Percentiles rank a stretch among this genome's conserved stretches.
Evolutionary conservation across 78 protist genomes (phyloP).

Genomic region (Dictyostelium discoideum): dicty_2.7 NC_007090.3:2489501-2490000

Average conservation of each 20-base stretch:
- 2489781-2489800: not conserved
- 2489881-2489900: constrained; percentile 17
- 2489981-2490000: constrained; percentile 83
- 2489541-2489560: too few relatives aligned
- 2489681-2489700: too few relatives aligned
- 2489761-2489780: not conserved
- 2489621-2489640: too few relatives aligned
- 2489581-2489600: too few relatives aligned
- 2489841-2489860: not conserved
- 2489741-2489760: not conserved
- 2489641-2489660: too few relatives aligned
- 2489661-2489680: too few relatives aligned
- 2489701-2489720: too few relatives aligned
- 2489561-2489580: too few relatives aligned
- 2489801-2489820: not conserved
- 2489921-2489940: constrained; percentile 17
- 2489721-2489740: too few relatives aligned
- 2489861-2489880: not conserved
- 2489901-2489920: constrained; percentile 41
- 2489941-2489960: constrained; percentile 3
- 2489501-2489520: too few relatives aligned
- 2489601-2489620: too few relatives aligned
- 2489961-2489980: constrained; percentile 74
- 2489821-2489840: constrained; percentile 23
- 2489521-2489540: too few relatives aligned